A percentile compares a stretch with the other conserved stretches of the same genome.
These are phyloP conservation scores for Populus trichocarpa DNA, from an alignment of 441 rosid species.

Conservation along the genomic window DNA sequence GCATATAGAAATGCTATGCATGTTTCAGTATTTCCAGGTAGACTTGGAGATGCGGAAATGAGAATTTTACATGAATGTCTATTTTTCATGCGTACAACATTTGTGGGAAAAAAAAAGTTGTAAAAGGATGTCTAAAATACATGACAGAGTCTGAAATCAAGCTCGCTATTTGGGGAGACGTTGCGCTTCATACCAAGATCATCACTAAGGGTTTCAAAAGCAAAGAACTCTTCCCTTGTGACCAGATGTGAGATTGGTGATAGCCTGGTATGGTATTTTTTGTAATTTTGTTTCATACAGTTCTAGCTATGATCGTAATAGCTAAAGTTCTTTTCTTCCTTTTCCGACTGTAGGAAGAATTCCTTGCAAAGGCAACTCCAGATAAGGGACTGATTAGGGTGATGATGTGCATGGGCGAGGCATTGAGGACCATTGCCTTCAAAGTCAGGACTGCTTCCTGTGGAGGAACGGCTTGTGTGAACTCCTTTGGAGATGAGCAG, in stretches of 20 bases:
- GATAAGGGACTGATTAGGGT: too few species aligned
- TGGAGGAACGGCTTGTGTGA: constrained; percentile 46
- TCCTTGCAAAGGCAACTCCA: constrained; percentile 22
- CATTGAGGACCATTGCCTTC: constrained; percentile 77
- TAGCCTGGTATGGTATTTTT: constrained; percentile 50
- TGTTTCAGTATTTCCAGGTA: too few species aligned
- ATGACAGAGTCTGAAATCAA: too few species aligned
- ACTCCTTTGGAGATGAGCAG: constrained; percentile 22
- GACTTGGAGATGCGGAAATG: too few species aligned
- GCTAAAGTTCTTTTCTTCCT: background rate
- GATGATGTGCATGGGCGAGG: constrained; percentile 47
- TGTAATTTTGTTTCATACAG: too few species aligned
- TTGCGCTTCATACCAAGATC: too few species aligned
- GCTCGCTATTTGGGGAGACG: too few species aligned
- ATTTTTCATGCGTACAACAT: too few species aligned
- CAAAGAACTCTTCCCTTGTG: constrained; percentile 42
- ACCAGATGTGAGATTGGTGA: constrained; percentile 91
- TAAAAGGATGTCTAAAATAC: too few species aligned
- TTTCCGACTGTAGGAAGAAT: constrained; percentile 63
- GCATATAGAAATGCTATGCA: too few species aligned
- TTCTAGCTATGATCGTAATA: background rate
- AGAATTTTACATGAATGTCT: too few species aligned
- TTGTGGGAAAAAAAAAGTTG: too few species aligned
- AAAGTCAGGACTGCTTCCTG: constrained; percentile 97
- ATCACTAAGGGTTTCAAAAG: background rate